A percentile compares a stretch with the other conserved stretches of the same genome.
Evolutionary conservation across 2,329 filamentous ascomycete genomes (phyloP).

Genomic region (Fusarium chuoi): DNA sequence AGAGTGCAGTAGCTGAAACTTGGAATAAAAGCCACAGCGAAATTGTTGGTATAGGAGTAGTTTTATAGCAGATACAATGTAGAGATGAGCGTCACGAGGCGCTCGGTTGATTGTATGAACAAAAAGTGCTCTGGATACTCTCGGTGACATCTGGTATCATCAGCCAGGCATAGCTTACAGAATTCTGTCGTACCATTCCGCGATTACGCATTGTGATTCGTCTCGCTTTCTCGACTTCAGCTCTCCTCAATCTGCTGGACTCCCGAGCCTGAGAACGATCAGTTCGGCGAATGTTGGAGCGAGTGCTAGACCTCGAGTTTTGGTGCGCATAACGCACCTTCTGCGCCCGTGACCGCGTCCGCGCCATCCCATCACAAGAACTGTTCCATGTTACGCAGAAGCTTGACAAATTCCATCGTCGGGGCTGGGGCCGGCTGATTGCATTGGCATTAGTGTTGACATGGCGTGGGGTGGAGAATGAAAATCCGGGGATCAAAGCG

Average conservation of each 20-base stretch:
- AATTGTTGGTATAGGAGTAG: not conserved
- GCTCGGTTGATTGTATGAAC: not conserved
- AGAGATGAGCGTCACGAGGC: not conserved
- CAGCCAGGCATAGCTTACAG: not conserved
- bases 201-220: not conserved
- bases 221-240: not conserved
- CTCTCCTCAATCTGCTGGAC: not conserved
- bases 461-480: conserved; percentile 21
- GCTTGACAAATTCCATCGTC: conserved; percentile 18
- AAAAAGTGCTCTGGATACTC: not conserved
- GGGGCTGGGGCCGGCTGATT: conserved; percentile 2
- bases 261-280: not conserved
- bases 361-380: not conserved
- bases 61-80: not conserved
- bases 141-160: not conserved
- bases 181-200: not conserved
- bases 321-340: conserved; percentile 36
- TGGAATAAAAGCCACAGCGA: not conserved
- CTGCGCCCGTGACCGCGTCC: not conserved
- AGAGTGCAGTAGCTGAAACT: conserved; percentile 1
- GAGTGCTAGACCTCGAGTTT: conserved; percentile 6
- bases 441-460: not conserved
- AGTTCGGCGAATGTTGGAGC: not conserved
- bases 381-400: conserved; percentile 18
- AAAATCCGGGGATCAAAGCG: conserved; percentile 35